Conservation (phyloP, 2,329 filamentous ascomycete genomes). For the Ophiostoma populinum region DNA sequence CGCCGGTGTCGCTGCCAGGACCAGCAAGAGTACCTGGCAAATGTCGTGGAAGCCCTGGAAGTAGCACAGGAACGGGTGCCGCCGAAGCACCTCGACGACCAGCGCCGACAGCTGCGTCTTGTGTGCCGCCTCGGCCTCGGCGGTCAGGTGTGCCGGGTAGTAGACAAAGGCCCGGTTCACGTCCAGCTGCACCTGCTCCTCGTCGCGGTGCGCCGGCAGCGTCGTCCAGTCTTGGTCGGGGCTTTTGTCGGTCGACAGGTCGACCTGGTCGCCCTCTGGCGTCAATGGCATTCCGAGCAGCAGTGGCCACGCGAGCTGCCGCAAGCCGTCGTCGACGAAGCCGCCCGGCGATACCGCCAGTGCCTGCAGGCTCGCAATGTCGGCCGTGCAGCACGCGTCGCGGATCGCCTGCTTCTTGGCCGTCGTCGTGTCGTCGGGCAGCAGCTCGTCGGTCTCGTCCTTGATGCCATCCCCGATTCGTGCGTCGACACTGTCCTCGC, state of each 20-base stretch:
- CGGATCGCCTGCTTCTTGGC: conserved; percentile 31
- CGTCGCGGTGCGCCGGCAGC: conserved; percentile 66
- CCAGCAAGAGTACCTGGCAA: conserved; percentile 82
- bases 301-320: conserved; percentile 57
- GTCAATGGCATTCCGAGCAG: conserved; percentile 27
- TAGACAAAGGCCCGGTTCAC: conserved; percentile 95
- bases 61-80: conserved; percentile 72
- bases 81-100: conserved; percentile 65
- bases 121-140: conserved; percentile 48
- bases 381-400: conserved; percentile 39
- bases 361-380: conserved; percentile 36
- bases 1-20: conserved; percentile 40
- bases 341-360: conserved; percentile 50
- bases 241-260: conserved; percentile 5
- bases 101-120: conserved; percentile 65
- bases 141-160: conserved; percentile 62
- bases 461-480: no score
- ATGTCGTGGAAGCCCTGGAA: conserved; percentile 99
- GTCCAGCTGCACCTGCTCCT: conserved; percentile 80
- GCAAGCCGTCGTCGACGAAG: conserved; percentile 47
- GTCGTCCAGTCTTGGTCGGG: conserved; percentile 30
- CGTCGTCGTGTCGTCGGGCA: no score
- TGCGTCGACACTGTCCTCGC: no score
- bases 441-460: no score
- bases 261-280: conserved; percentile 2